Percentiles rank a stretch among this genome's conserved stretches.
phyloP scores from a whole-genome alignment of 345 rosid species.

The Dipteronia dyeriana region DNA sequence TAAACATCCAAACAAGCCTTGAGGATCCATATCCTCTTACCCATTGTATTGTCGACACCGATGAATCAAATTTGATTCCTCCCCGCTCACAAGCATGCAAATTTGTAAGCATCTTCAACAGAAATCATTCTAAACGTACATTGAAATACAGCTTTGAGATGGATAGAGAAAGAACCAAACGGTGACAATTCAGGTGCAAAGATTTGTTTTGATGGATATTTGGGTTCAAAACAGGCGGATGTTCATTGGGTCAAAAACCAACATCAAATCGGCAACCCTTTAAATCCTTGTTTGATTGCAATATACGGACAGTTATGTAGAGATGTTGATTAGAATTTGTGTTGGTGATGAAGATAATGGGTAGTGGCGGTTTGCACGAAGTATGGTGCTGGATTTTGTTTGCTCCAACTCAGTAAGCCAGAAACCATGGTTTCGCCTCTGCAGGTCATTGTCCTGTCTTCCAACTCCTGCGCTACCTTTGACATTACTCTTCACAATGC shows the following conservation, averaged over 20 bases:
- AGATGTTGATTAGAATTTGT: background rate
- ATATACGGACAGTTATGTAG: too few species aligned
- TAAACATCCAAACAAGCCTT: slow-evolving; percentile 41
- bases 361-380: slow-evolving; percentile 63
- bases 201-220: slow-evolving; percentile 53
- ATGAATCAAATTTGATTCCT: slow-evolving; percentile 42
- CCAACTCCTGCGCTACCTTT: slow-evolving; percentile 59
- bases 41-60: slow-evolving; percentile 41
- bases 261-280: slow-evolving; percentile 37
- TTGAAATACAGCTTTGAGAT: slow-evolving; percentile 36
- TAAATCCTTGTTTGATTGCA: background rate
- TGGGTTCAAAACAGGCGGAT: slow-evolving; percentile 53
- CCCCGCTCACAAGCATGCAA: too few species aligned
- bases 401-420: slow-evolving; percentile 52
- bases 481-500: slow-evolving; percentile 48
- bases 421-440: slow-evolving; percentile 54
- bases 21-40: slow-evolving; percentile 43
- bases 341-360: slow-evolving; percentile 43
- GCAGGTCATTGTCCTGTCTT: slow-evolving; percentile 53
- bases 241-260: slow-evolving; percentile 47
- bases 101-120: too few species aligned
- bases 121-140: background rate
- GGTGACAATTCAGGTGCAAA: slow-evolving; percentile 45
- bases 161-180: slow-evolving; percentile 48
- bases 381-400: slow-evolving; percentile 67